Base-by-base conservation (phyloP, 768 basidiomycete species). In the Boletus edulis region DNA sequence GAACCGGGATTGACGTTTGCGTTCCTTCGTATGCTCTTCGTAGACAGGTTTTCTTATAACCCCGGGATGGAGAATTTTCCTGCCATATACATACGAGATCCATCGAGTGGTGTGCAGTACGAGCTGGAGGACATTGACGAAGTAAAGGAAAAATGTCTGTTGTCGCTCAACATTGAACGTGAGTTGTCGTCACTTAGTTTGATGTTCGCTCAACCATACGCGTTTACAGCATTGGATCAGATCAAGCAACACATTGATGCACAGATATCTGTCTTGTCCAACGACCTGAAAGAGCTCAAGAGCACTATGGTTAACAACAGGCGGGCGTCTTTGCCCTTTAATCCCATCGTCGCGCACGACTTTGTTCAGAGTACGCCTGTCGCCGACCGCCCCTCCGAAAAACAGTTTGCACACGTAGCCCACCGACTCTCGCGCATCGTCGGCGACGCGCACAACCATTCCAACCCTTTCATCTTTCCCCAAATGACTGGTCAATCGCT, bases 111-210 rank as follows among this genome's bases (percentile, higher is more conserved):
- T 13, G 91, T 98, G 47, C 89, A 94, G 67, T 99, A 96, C 67
- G 95, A 98, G 72, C 75, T 98, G 52, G 96, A 99, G 69, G 93
- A 98, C 68, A 84, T 93, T 53, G 89, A 91, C 17, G 96, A 99
- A 67, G 83, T 99, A 34, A 86, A 87, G 71, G 88, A 93, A 52
- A 93, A 86, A 58, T 91, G 89, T 67, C 70, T 98, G 18, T 74
- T 99, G 47, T 95, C 91, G 44, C 75, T 99, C 45, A 97, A 98
- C 62, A 94, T 99, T 55, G 96, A 98, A 80, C 91, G 96, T 98
- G 72, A 73, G 95, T 84, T 12, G 18, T 17, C 22, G 12, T 42
- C 42, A 18, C 60, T 15, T 37, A n/a, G 24, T 57, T 34, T 52
- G 24, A 50, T 35, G 14, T 58, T 18, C 52, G 40, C 53, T 60